Percentiles rank a stretch among this genome's conserved stretches.
Evolutionary conservation across 345 rosid genomes (phyloP).

Genomic region (Dipteronia sinensis): DNA sequence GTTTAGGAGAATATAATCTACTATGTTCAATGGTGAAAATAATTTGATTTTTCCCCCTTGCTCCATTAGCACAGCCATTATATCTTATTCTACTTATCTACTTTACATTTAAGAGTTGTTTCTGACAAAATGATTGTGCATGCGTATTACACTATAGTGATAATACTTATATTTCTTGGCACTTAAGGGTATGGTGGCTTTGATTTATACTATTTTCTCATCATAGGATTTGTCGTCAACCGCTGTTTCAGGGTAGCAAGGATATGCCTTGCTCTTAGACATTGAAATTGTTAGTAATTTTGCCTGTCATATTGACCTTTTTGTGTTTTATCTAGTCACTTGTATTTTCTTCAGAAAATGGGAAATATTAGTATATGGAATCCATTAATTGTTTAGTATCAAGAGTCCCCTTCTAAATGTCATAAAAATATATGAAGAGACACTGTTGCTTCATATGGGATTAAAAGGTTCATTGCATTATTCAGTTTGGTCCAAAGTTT

Average conservation of each 20-base stretch:
- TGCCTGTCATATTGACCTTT: background rate
- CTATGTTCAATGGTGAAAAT: slow-evolving; percentile 6
- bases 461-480: slow-evolving; percentile 31
- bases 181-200: no score
- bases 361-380: background rate
- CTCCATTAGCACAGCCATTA: slow-evolving; percentile 6
- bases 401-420: background rate
- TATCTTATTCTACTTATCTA: background rate
- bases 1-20: slow-evolving; percentile 10
- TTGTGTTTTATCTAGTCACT: background rate
- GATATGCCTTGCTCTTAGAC: background rate
- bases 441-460: slow-evolving; percentile 1
- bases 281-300: background rate
- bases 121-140: background rate
- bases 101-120: background rate
- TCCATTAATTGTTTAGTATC: background rate
- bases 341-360: no score
- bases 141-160: background rate
- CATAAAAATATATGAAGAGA: background rate
- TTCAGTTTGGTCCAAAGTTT: slow-evolving; percentile 36
- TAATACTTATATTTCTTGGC: background rate
- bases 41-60: slow-evolving; percentile 17
- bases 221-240: background rate
- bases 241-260: background rate
- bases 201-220: background rate